Base-by-base conservation (phyloP, 1,284 basidiomycete genomes). In the Volvariella volvacea region DNA sequence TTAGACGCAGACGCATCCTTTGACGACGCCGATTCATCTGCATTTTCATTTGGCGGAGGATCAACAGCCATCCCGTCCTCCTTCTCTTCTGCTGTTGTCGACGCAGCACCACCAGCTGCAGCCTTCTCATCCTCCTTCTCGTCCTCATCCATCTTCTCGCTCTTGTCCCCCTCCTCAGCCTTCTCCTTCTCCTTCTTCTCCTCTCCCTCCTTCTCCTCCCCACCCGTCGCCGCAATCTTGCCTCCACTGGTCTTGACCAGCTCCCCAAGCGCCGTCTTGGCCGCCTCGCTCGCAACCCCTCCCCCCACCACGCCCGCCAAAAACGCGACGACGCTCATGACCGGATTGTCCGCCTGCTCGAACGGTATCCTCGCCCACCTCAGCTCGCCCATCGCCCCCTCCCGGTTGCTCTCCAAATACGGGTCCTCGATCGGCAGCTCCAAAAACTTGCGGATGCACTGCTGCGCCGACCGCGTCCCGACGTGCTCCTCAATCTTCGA, bases 281-380 rank as follows among this genome's bases (percentile, higher is more conserved):
- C 93, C 0, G 92, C 94, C 46, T 94, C 92, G 0, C 92, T 88
- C 1, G 94, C 95, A 3, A 97, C 88, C 1, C 87, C 85, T 0
- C 93, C 92, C 14, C 83, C 85, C 4, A 99, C 89, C 1, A 95
- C 92, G 14, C 88, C 88, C 12, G 95, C 93, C 39, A 99, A 73
- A 70, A 98, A 98, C 1, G 95, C 91, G 10, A 99, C 93, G 19
- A 99, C 94, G 62, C 89, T 93, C 92, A 99, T 93, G 25, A 99
- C 92, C 0, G 95, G 95, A 61, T 99, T 99, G 59, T 98, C 96
- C 1, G 89, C 83, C 58, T 93, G 88, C 52, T 93, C 88, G 60
- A 98, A 96, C 0, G 95, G 95, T 47, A 95, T 71, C 6, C 86
- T 67, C 1, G 81, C 79, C 51, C 87, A 93, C 52, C 87, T 72